Conservation (phyloP, 129 eudicot species). For the Tagetes erecta region DNA sequence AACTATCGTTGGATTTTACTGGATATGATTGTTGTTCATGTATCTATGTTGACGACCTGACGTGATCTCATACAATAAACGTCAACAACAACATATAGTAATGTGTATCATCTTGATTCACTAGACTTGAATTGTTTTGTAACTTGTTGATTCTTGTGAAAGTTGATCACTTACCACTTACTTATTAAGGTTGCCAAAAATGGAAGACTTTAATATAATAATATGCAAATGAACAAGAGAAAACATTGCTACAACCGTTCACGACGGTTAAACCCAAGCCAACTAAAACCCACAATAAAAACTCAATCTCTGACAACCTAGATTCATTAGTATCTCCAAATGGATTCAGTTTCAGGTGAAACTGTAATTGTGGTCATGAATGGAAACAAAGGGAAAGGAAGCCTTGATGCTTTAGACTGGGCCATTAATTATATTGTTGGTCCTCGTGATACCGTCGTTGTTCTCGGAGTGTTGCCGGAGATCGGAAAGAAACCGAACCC, state of each 20-base stretch:
- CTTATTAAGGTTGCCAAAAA: too few relatives aligned
- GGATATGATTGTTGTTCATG: too few relatives aligned
- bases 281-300: neutral
- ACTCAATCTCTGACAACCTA: neutral
- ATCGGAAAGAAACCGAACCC: conserved; percentile 33
- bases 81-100: too few relatives aligned
- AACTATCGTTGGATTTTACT: too few relatives aligned
- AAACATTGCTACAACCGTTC: conserved; percentile 22
- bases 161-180: too few relatives aligned
- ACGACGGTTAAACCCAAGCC: conserved; percentile 23
- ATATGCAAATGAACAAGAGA: conserved; percentile 18
- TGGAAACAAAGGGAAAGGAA: conserved; percentile 32
- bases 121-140: too few relatives aligned
- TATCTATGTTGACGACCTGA: too few relatives aligned
- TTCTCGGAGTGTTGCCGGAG: conserved; percentile 45
- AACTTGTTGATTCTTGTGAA: too few relatives aligned
- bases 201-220: too few relatives aligned
- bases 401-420: conserved; percentile 40
- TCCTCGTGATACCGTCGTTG: conserved; percentile 36
- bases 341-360: conserved; percentile 30
- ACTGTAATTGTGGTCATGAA: conserved; percentile 38
- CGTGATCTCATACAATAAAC: too few relatives aligned
- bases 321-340: neutral
- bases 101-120: too few relatives aligned
- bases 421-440: conserved; percentile 38